Evolutionary conservation across 1,284 basidiomycete genomes (phyloP).

Genomic region (Naganishia liquefaciens): DNA sequence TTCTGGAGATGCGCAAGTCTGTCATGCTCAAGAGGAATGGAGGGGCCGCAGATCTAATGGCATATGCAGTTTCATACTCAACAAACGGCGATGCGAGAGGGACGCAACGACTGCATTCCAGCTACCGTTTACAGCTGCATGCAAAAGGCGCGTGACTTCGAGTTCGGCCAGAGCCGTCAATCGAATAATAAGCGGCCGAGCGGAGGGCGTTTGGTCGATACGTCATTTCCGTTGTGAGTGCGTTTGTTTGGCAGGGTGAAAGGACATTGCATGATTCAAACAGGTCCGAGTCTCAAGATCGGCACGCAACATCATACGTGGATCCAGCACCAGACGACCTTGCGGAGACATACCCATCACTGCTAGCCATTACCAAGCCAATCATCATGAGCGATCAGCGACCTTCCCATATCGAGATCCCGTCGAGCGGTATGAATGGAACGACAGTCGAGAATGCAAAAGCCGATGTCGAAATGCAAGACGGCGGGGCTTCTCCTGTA

Average conservation of each 20-base stretch:
- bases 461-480: conserved; percentile 11
- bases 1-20: too few species aligned
- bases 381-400: conserved; percentile 13
- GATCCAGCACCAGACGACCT: too few species aligned
- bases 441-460: background rate
- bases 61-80: too few species aligned
- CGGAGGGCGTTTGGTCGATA: background rate
- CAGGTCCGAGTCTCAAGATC: too few species aligned
- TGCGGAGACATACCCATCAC: background rate
- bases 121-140: too few species aligned
- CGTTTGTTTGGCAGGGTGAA: background rate
- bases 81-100: too few species aligned
- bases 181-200: background rate
- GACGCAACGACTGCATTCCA: too few species aligned
- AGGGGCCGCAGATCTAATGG: too few species aligned
- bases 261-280: too few species aligned
- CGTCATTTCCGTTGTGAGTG: background rate
- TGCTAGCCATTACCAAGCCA: background rate
- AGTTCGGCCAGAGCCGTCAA: background rate
- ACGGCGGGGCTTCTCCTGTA: background rate
- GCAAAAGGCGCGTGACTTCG: too few species aligned
- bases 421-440: conserved; percentile 21
- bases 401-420: conserved; percentile 31
- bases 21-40: too few species aligned
- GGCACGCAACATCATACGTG: too few species aligned